Evolutionary conservation across 2,329 filamentous ascomycete genomes (phyloP).

Genomic region (Sclerotinia spermophila): DNA sequence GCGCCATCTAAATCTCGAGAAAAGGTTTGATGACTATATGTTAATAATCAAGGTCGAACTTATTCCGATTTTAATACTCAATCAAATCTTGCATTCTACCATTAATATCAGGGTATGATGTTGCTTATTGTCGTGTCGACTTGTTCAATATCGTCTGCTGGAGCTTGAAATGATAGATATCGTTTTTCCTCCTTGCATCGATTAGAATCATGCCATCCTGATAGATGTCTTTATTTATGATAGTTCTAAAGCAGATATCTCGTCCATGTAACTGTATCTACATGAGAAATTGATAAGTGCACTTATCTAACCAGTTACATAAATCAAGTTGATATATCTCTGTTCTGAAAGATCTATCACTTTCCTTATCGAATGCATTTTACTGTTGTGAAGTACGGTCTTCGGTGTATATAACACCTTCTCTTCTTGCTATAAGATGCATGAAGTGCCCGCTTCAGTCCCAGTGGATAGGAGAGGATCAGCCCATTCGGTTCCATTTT

Average conservation of each 20-base stretch:
- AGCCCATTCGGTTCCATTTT: background rate
- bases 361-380: background rate
- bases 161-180: background rate
- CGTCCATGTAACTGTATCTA: background rate
- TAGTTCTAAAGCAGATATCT: background rate
- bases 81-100: background rate
- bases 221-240: background rate
- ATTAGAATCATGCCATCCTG: background rate
- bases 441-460: background rate
- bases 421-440: background rate
- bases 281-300: background rate
- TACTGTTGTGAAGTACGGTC: background rate
- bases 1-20: background rate
- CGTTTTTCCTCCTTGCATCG: background rate
- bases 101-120: no score
- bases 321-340: background rate
- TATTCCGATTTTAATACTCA: background rate
- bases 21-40: background rate
- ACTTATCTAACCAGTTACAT: background rate
- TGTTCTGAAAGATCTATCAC: no score
- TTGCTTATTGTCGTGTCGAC: background rate
- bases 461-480: background rate
- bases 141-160: background rate
- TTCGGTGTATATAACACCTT: background rate
- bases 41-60: background rate